Base-by-base conservation (phyloP, 2,329 filamentous ascomycete species). In the Talaromyces sp. region DNA sequence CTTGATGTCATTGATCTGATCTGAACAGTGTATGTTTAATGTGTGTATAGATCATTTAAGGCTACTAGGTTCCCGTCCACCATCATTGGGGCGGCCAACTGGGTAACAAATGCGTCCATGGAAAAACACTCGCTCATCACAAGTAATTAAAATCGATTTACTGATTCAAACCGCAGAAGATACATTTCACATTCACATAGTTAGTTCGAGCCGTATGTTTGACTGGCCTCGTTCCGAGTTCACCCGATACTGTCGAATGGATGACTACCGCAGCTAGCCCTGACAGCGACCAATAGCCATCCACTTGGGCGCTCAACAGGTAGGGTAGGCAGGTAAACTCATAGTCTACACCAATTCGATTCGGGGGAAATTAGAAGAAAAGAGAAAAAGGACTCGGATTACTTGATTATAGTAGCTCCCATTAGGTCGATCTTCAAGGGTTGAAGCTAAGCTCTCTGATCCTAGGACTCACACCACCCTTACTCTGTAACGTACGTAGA, bases 401-500 rank as follows among this genome's bases (percentile, higher is more conserved):
- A 56, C 29, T 56, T 34, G 29, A 54, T 38, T 63, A 58, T 47
- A 70, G 43, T 53, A 11, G 49, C 27, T 53, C 27, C 31, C 11
- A 31, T 31, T 31, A 53, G 25, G 6, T 51, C 25, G 66, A 51
- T 6, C 54, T 25, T 45, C 13, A 17, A 51, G 11, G 13, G 5
- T n/a, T 31, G 15, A 53, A 11, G 49, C 49, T 59, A 15, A 78
- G 58, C 15, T 67, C 64, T 36, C 60, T 65, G 19, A 80, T 72
- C 22, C 76, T 71, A 49, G 70, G 67, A 63, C 76, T 80, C 2
- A 98, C 94, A 60, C 90, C 87, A 74, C 93, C 87, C 10, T 80
- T 80, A 74, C 91, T 92, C 76, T 86, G 89, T 72, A 99, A 79
- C 15, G 92, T 95, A 79, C 92, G 78, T 0, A 91, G 86, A 3